Conservation (phyloP, 169 alveolate species). For the Amoebophrya sp. region DNA sequence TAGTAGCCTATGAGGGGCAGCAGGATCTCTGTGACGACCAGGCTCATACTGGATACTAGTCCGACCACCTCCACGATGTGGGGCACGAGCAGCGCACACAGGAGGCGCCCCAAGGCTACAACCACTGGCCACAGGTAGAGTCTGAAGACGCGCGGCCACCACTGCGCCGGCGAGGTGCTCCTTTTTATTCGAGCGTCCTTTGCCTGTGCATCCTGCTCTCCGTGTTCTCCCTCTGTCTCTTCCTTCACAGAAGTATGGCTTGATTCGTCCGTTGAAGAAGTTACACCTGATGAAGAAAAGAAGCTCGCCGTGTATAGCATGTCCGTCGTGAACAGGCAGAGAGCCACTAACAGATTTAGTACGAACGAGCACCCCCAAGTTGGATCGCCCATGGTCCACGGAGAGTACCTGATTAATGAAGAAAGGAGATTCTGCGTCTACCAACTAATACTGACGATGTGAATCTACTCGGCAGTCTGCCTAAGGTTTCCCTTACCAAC, state of each 20-base stretch:
- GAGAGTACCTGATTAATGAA: neutral
- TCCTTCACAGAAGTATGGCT: no score
- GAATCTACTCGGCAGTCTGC: no score
- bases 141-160: neutral
- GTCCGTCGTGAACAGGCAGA: neutral
- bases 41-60: neutral
- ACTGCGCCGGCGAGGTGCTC: no score
- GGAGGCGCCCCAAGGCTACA: neutral
- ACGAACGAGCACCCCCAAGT: neutral
- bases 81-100: neutral
- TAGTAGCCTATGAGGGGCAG: neutral
- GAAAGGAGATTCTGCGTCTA: no score
- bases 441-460: no score
- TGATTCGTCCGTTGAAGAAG: no score
- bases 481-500: no score
- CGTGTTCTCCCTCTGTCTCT: no score
- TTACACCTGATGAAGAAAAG: neutral
- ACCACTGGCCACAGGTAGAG: neutral
- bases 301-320: neutral
- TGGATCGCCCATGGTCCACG: neutral
- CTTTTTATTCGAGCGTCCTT: no score
- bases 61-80: constrained; percentile 13
- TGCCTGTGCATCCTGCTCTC: no score
- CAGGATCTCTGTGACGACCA: neutral
- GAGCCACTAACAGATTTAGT: neutral